Evolutionary conservation across 2,329 filamentous ascomycete genomes (phyloP).

Genomic region (Fusarium haematococcum): DNA sequence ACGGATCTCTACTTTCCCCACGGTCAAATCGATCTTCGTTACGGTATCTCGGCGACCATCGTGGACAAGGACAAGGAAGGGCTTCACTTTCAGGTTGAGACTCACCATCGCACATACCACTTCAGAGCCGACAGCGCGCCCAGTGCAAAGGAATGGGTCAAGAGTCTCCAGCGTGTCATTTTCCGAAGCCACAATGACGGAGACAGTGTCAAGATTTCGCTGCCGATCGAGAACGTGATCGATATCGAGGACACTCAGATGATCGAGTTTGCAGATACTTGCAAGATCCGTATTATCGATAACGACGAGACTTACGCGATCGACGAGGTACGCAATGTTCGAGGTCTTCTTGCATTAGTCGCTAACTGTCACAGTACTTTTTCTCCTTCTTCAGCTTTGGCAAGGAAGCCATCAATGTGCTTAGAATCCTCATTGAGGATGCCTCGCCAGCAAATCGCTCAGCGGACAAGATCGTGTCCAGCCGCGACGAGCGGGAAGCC

Average conservation of each 20-base stretch:
- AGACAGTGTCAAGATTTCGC: conserved; percentile 94
- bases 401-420: conserved; percentile 82
- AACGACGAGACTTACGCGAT: conserved; percentile 95
- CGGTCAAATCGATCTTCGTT: conserved; percentile 91
- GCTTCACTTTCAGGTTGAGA: conserved; percentile 82
- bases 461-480: conserved; percentile 34
- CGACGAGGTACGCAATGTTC: conserved; percentile 78
- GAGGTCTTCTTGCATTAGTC: background rate
- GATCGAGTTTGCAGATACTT: conserved; percentile 90
- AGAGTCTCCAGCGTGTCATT: conserved; percentile 91
- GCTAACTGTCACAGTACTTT: conserved; percentile 75
- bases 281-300: conserved; percentile 92
- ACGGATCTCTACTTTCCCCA: conserved; percentile 91
- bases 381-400: conserved; percentile 95
- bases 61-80: conserved; percentile 82
- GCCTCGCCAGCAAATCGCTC: conserved; percentile 58
- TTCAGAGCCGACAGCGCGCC: conserved; percentile 89
- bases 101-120: conserved; percentile 84
- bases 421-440: conserved; percentile 79
- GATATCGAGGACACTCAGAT: conserved; percentile 94
- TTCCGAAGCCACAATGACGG: conserved; percentile 96
- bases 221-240: conserved; percentile 89
- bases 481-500: conserved; percentile 22
- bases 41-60: conserved; percentile 87
- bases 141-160: conserved; percentile 97